Base-by-base conservation (phyloP, 106 monocot genomes). In the Dendrobium catenatum region DNA sequence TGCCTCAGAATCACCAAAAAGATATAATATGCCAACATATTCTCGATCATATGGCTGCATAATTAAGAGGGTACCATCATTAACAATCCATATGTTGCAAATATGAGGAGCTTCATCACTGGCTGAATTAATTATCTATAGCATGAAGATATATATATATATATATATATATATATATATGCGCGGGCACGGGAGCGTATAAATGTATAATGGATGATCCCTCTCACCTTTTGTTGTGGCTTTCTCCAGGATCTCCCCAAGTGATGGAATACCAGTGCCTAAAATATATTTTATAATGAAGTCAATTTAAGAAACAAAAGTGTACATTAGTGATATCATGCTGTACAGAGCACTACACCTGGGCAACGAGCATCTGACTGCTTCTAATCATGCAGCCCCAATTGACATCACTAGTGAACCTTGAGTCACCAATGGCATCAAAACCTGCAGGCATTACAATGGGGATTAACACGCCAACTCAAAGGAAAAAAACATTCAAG, bases 301-400 rank as follows among this genome's bases (percentile, higher is more conserved):
- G 17, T 61, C n/a, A 70, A 55, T 49, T 74, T 20, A 74, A 19
- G 43, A 42, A 20, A 42, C 2, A 8, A 6, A 42, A 29, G 19
- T 16, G 43, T 20, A 8, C 20, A 44, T 74, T 42, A 44, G n/a
- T 74, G 19, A 74, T 42, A 37, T 16, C 43, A 74, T 74, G 43
- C 8, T 74, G 74, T 42, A 18, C 16, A 74, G 19, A 44, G 74
- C 33, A 33, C 13, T 49, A 43, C 82, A 92, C 96, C 92, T 99
- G 99, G 18, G 99, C 93, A 82, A 99, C 91, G 85, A 99, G 93
- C 99, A 99, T 99, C 89, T 99, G 99, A 85, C 99, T 99, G 88
- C 99, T 95, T 90, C 99, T 88, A 40, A 99, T 95, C 99, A 99
- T 99, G 83, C 99, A 99, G 51, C 95, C 99, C 99, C 99, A 99